Evolutionary conservation across 345 rosid species (phyloP), one percentile per base, ranked within the genome.

Genomic region (Carallia pectinifolia): DNA sequence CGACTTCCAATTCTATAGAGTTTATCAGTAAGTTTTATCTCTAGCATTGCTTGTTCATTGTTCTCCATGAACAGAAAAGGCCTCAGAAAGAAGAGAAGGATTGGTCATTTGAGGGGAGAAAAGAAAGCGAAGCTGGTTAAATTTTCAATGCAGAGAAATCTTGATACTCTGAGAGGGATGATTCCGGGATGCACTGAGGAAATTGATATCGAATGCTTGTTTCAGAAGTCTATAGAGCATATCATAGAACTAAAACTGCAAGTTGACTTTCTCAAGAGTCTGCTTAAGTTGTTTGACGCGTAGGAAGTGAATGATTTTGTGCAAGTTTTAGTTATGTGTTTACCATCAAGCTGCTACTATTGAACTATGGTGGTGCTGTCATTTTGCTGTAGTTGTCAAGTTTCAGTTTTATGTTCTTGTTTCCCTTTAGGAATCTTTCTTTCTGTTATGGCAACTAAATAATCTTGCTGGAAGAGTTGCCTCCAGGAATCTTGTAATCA

Each of bases 221-320:
- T 88, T 59, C 74, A 64, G 65, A 85, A 80, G 64, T 84, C 85
- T 61, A 75, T 83, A 44, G 61, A 81, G 65, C 88, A 85, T 79
- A 79, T 84, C 17, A 18, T 76, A 38, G 73, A 66, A 72, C 81
- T 84, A 38, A 67, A 82, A 58, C 73, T 80, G 66, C 84, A 84
- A 71, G 77, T 85, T 75, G 40, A 39, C 72, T 59, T 79, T 54
- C 87, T 84, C 23, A 76, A 66, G 72, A 72, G 62, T n/a, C 75
- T 84, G 64, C 68, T 77, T 70, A 71, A 81, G 55, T 65, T 80
- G 17, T 72, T 30, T 67, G 82, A 77, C 30, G 65, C 76, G 61
- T 79, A 73, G 30, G 6, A 23, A 23, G 27, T 44, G 0, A 4
- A 3, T 13, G 12, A 44, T 15, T 12, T 3, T 10, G 23, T 55